Evolutionary conservation across 306 rosid species (phyloP).

Genomic region (Arachis hypogaea): DNA sequence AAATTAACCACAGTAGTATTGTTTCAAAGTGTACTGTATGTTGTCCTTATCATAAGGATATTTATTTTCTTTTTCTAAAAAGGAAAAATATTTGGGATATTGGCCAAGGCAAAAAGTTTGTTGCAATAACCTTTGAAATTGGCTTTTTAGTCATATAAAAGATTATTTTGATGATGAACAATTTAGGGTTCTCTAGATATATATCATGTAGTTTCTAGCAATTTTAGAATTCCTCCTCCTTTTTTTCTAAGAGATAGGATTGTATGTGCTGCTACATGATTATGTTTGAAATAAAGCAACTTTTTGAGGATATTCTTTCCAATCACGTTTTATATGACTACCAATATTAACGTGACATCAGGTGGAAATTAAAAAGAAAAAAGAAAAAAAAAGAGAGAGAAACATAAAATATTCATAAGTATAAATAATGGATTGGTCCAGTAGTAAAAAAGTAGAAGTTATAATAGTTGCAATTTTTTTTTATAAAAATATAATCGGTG

Average conservation of each 20-base stretch:
- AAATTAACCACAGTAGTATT: too few relatives aligned
- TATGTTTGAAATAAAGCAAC: background rate
- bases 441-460: too few relatives aligned
- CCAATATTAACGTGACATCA: background rate
- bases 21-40: conserved; percentile 2
- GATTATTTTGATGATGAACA: background rate
- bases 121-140: background rate
- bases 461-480: too few relatives aligned
- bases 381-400: too few relatives aligned
- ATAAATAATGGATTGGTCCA: too few relatives aligned
- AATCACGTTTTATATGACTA: background rate
- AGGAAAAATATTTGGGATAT: background rate
- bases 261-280: background rate
- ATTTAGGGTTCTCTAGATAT: conserved; percentile 10
- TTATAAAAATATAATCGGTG: too few relatives aligned
- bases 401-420: too few relatives aligned
- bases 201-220: conserved; percentile 1
- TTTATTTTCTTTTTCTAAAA: conserved; percentile 1
- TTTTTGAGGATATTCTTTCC: background rate
- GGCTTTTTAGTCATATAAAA: conserved; percentile 2
- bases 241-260: background rate
- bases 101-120: conserved; percentile 14
- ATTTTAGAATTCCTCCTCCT: background rate
- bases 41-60: background rate
- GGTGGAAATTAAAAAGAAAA: background rate